Percentiles rank a stretch among this genome's conserved stretches.
Evolutionary conservation across 2,329 filamentous ascomycete genomes (phyloP).

Genomic region (Paracoccidioides brasiliensis): DNA sequence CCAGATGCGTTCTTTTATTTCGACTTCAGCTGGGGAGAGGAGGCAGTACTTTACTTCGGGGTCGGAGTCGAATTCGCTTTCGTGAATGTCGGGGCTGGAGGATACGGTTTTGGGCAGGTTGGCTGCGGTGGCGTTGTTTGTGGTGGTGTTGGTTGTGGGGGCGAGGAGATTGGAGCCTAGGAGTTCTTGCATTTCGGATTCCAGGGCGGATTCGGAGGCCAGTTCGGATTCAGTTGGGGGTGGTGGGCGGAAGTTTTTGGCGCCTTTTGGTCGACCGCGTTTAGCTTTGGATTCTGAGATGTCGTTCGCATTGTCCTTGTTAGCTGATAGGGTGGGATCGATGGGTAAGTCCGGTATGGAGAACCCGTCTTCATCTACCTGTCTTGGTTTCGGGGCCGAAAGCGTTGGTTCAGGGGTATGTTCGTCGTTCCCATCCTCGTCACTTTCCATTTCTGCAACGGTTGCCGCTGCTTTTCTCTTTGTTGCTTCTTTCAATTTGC

Average conservation of each 20-base stretch:
- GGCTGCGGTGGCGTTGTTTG: slow-evolving; percentile 37
- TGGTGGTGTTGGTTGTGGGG: slow-evolving; percentile 10
- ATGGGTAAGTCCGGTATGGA: slow-evolving; percentile 44
- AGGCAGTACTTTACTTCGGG: slow-evolving; percentile 73
- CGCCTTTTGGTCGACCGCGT: slow-evolving; percentile 20
- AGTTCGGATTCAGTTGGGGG: slow-evolving; percentile 47
- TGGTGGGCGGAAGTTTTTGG: slow-evolving; percentile 25
- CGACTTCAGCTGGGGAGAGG: slow-evolving; percentile 58
- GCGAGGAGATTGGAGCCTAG: slow-evolving; percentile 35
- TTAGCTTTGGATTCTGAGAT: slow-evolving; percentile 10
- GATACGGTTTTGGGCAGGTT: slow-evolving; percentile 36
- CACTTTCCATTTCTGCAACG: slow-evolving; percentile 30
- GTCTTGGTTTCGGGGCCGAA: slow-evolving; percentile 19
- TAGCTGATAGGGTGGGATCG: slow-evolving; percentile 28
- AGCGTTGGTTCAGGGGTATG: slow-evolving; percentile 26
- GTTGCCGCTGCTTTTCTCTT: slow-evolving; percentile 22
- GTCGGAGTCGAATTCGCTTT: slow-evolving; percentile 79
- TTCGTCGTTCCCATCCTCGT: slow-evolving; percentile 34
- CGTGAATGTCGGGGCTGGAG: slow-evolving; percentile 46
- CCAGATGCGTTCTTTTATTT: slow-evolving; percentile 85
- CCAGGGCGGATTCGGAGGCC: slow-evolving; percentile 47
- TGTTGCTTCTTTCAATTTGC: slow-evolving; percentile 45
- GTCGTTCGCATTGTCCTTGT: neutral
- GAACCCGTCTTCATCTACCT: slow-evolving; percentile 55
- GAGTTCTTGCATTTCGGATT: slow-evolving; percentile 57